Evolutionary conservation across 106 monocot genomes (phyloP), one percentile per base, ranked within the genome.

Genomic region (Platanthera zijinensis): DNA sequence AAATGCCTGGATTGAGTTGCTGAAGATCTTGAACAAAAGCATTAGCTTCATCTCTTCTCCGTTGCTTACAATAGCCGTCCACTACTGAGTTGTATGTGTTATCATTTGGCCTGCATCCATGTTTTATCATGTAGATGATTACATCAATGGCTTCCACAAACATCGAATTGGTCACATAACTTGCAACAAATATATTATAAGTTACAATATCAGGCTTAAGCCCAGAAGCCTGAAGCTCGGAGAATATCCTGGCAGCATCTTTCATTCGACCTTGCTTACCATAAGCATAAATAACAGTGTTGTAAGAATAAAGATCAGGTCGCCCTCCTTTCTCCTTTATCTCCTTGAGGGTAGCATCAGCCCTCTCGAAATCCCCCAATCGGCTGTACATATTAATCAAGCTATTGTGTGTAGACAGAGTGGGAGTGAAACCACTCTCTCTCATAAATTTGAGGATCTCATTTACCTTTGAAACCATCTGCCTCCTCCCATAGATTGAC

Each of bases 121-220:
- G 81, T 22, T 82, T 88, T 47, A 87, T 75, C 99, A 99, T 92
- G 66, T 94, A 94, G 14, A 74, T 49, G 51, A 92, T 78, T 19
- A 99, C 85, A 81, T 92, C 94, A 69, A 88, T 80, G 48, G 94
- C 99, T 80, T 94, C 99, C 14, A 84, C 88, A 84, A 99, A 94
- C 99, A 99, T 92, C 8, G 82, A 88, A 63, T 88, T 86, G 15
- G 88, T 61, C 19, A 87, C 86, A 87, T 99, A 99, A 75, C 92
- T 84, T 47, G 86, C 72, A 72, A 99, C 80, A 79, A 99, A 92
- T 9, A 76, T 92, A 80, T 99, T 99, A 69, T 92, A 99, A 7
- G 99, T 99, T 10, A 99, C 90, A 56, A 92, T 82, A 80, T 99
- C 88, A 67, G 99, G 99, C 49, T 57, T 82, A 51, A 99, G 89